Percentiles rank a stretch among this genome's conserved stretches.
phyloP scores from a whole-genome alignment of 1,284 basidiomycete genomes.

The Macrocybe sp. region DNA sequence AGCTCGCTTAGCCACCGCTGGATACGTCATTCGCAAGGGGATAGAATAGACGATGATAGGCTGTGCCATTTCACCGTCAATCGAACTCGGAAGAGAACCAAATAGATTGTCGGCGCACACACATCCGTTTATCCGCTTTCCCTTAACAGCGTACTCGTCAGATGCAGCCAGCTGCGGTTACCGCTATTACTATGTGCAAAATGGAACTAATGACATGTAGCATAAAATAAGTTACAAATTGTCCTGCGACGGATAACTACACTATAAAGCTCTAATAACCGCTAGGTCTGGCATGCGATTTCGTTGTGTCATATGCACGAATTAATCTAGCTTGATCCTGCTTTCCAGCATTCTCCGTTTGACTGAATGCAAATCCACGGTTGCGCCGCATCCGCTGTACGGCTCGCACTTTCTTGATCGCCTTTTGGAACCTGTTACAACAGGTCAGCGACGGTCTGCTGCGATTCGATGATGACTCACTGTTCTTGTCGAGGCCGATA shows the following conservation, averaged over 20 bases:
- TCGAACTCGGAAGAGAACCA: too few relatives aligned
- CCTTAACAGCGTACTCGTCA: too few relatives aligned
- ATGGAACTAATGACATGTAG: neutral
- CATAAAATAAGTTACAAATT: slow-evolving; percentile 8
- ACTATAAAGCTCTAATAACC: slow-evolving; percentile 50
- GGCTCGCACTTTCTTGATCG: slow-evolving; percentile 96
- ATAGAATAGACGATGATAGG: too few relatives aligned
- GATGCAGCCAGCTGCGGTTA: too few relatives aligned
- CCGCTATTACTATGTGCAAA: too few relatives aligned
- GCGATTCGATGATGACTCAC: slow-evolving; percentile 35
- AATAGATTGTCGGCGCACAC: too few relatives aligned
- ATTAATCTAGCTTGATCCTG: slow-evolving; percentile 88
- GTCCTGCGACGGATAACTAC: slow-evolving; percentile 4
- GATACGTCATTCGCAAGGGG: too few relatives aligned
- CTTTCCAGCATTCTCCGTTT: slow-evolving; percentile 78
- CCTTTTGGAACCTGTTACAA: slow-evolving; percentile 80
- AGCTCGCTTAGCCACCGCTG: too few relatives aligned
- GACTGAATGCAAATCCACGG: slow-evolving; percentile 94
- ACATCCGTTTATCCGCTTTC: too few relatives aligned
- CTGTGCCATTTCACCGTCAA: too few relatives aligned
- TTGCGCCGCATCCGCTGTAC: slow-evolving; percentile 93
- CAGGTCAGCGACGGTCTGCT: slow-evolving; percentile 3
- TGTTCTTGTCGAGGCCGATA: slow-evolving; percentile 97
- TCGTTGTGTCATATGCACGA: slow-evolving; percentile 86
- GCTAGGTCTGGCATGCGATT: slow-evolving; percentile 61